Base-by-base conservation (phyloP, 495 filamentous ascomycete species). In the Trichoderma parareesei region DNA sequence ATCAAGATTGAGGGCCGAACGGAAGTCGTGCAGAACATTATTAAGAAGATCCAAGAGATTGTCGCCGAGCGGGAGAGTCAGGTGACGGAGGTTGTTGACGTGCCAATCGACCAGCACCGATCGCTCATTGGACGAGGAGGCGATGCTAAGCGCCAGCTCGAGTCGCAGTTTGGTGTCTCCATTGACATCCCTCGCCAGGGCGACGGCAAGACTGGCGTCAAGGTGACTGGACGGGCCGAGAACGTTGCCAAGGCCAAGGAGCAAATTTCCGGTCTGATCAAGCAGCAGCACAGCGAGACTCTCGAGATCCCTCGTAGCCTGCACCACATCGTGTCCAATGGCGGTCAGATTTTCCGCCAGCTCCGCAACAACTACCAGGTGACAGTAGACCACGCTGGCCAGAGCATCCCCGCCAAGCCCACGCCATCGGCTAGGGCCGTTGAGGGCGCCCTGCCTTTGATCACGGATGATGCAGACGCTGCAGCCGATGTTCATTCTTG, bases 71-170 rank as follows among this genome's bases (percentile, higher is more conserved):
- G 90, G 37, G 86, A 90, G 69, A 90, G 84, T 69, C 89, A 95
- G 72, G 83, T 88, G 38, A 87, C 84, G 5, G 88, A 88, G 65
- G 80, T 75, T n/a, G 65, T 96, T 49, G 91, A 96, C 5, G 87
- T 98, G 27, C 86, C 91, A 33, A 84, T 86, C 4, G 87, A 93
- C 64, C 96, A 96, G 79, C 95, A 98, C 72, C 84, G 92, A 41
- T 80, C 90, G 10, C 82, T 99, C 14, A 97, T 99, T 69, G 94
- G 94, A 57, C 90, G 91, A 46, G 92, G 92, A 65, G 94, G 94
- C 63, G 91, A 94, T 62, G 87, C 86, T 43, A 87, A 92, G 67
- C 88, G 90, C 61, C 82, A 84, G 53, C 84, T 99, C n/a, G 94
- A 98, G 77, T 84, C 88, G 33, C 84, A 91, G 72, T 96, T 98